Conservation (phyloP, 73 alveolate genomes). For the Effrenium voratum region DNA sequence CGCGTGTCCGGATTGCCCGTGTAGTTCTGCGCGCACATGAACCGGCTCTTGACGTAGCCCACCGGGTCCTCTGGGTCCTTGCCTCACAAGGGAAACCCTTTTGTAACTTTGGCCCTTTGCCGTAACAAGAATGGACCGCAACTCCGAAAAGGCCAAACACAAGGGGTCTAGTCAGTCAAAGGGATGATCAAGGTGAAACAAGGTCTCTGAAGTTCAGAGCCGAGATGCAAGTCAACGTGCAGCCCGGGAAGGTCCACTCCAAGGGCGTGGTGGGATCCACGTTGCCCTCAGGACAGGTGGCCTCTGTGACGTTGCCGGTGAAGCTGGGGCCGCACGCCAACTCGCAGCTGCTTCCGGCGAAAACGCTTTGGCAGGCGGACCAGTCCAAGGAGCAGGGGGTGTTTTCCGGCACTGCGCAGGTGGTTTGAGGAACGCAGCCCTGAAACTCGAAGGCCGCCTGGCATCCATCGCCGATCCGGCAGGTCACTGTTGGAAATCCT, state of each 20-base stretch:
- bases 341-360: conserved; percentile 48
- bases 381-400: conserved; percentile 79
- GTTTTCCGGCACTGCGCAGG: conserved; percentile 25
- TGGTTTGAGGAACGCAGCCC: conserved; percentile 70
- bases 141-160: too few species aligned
- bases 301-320: conserved; percentile 61
- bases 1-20: conserved; percentile 13
- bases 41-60: conserved; percentile 79
- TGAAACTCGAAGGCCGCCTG: conserved; percentile 26
- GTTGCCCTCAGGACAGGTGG: conserved; percentile 59
- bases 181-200: not conserved
- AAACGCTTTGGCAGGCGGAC: conserved; percentile 48
- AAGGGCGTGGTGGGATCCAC: conserved; percentile 54
- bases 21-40: conserved; percentile 87
- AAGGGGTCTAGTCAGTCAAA: not conserved
- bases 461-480: conserved; percentile 50
- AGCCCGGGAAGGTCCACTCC: conserved; percentile 91
- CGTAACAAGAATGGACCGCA: too few species aligned
- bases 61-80: conserved; percentile 58
- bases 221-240: not conserved
- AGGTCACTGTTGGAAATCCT: conserved; percentile 22
- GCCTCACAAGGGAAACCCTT: not conserved
- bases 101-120: too few species aligned
- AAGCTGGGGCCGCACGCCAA: conserved; percentile 73
- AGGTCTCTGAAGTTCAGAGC: not conserved